Conservation (phyloP, 495 filamentous ascomycete genomes). For the Annulohypoxylon moriforme region DNA sequence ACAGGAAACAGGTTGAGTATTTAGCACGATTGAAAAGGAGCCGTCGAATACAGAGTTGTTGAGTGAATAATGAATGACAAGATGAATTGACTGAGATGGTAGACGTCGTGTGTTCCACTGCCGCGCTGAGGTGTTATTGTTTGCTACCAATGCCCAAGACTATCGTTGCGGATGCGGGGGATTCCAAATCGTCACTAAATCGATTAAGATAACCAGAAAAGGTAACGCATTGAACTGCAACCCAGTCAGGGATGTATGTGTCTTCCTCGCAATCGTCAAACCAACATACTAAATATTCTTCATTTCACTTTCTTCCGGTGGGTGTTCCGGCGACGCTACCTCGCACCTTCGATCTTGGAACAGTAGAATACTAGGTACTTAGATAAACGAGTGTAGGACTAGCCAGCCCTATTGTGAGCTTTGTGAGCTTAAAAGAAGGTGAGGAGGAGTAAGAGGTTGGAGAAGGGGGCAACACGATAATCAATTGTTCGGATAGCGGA, state of each 20-base stretch:
- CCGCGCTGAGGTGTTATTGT: slow-evolving; percentile 9
- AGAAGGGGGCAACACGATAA: slow-evolving; percentile 12
- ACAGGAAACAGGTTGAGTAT: not conserved
- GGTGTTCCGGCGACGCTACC: not conserved
- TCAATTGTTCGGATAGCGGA: slow-evolving; percentile 3
- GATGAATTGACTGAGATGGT: not conserved
- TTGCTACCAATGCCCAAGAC: slow-evolving; percentile 22
- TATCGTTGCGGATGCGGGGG: slow-evolving; percentile 32
- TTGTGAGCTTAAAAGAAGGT: slow-evolving; percentile 7
- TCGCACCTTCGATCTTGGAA: not conserved
- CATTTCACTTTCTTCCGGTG: slow-evolving; percentile 1
- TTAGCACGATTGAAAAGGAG: not conserved
- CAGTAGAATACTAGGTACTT: slow-evolving; percentile 1
- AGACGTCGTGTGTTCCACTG: slow-evolving; percentile 3
- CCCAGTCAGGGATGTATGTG: slow-evolving; percentile 10
- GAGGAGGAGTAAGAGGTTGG: slow-evolving; percentile 13
- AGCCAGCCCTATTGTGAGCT: slow-evolving; percentile 19
- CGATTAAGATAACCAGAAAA: slow-evolving; percentile 31
- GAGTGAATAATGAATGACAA: slow-evolving; percentile 26
- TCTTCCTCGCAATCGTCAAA: slow-evolving; percentile 12
- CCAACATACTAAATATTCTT: slow-evolving; percentile 28
- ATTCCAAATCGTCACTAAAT: slow-evolving; percentile 22
- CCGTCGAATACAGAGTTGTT: not conserved
- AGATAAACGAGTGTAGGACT: slow-evolving; percentile 36
- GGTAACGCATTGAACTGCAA: slow-evolving; percentile 24